Base-by-base conservation (phyloP, 2,329 filamentous ascomycete genomes). In the Xylaria multiplex region DNA sequence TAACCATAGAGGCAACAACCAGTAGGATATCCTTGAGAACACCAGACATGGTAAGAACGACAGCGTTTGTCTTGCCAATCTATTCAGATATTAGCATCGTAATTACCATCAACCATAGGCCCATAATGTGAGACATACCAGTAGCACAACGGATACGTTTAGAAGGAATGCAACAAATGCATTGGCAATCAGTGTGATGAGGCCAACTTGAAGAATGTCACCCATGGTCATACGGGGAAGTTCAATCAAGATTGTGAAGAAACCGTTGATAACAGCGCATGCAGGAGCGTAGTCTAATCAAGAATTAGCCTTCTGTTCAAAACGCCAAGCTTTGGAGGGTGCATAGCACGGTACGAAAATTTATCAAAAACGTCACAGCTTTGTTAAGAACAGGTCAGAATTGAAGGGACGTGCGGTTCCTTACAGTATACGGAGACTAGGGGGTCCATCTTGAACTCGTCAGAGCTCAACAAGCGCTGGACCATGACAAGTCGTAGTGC, bases 391-490 rank as follows among this genome's bases (percentile, higher is more conserved):
- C 35, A 37, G 27, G 9, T 35, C 32, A 35, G 9, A 14, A 40
- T 8, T 24, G 13, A 50, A n/a, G n/a, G n/a, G 2, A 4, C 6
- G 19, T 19, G 32, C 24, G 14, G 19, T 42, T 6, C 45, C 68
- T 68, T 70, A 70, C 86, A 42, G 61, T 70, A 70, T 3, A 70
- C 68, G 19, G 91, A 93, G 64, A 96, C 92, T 35, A 97, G 85
- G 43, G 93, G 93, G 76, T 96, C 92, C 93, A 96, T 96, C 84
- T 93, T 93, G 82, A 92, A 81, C 54, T 93, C 92, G 58, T 91
- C 86, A 30, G 87, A 90, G 78, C 89, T 92, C 54, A 97, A 87
- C 73, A 97, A 84, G 66, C 91, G 89, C 82, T 96, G 91, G 55
- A 96, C 92, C 91, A 96, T 93, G 80, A 93, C 90, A 69, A 96